Base-by-base conservation (phyloP, 768 basidiomycete genomes). In the Ephemerocybe angulata region DNA sequence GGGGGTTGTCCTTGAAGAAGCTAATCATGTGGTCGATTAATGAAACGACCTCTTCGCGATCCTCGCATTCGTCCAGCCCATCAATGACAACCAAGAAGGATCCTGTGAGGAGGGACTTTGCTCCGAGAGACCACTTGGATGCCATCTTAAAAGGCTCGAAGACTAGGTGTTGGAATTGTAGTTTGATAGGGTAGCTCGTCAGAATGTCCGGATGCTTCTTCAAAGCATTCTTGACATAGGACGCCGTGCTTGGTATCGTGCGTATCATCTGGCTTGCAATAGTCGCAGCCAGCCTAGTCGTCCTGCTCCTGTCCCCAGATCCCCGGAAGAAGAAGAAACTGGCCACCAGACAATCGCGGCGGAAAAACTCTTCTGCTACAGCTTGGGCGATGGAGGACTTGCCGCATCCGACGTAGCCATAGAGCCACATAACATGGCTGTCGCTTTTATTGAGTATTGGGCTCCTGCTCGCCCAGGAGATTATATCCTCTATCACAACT, bases 311-410 rank as follows among this genome's bases (percentile, higher is more conserved):
- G 43, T 44, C 42, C n/a, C n/a, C n/a, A 19, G 29, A 15, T 4
- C 21, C 37, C 15, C 52, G 43, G 21, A 44, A 47, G 37, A 53
- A 53, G 29, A 53, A 53, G 43, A 53, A 46, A 8, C 19, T 31
- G 22, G 28, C 43, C 7, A 22, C 52, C 13, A 53, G 30, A 8
- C 15, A n/a, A 19, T 33, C 25, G 8, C 35, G 17, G 3, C 27
- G n/a, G 2, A 22, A 28, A 13, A 44, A 27, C 8, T 19, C 3
- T 27, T 52, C 38, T 5, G 38, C 51, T 15, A 38, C 29, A 4
- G 35, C 28, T 30, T 41, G 38, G 27, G 51, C 51, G 15, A 42
- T 29, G 13, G 51, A 35, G 22, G 51, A 52, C 31, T 52, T 52
- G 4, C 51, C 51, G 22, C 25, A 38, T 10, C 51, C 51, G 15